Conservation (phyloP, 441 rosid genomes). For the California macrophylla region DNA sequence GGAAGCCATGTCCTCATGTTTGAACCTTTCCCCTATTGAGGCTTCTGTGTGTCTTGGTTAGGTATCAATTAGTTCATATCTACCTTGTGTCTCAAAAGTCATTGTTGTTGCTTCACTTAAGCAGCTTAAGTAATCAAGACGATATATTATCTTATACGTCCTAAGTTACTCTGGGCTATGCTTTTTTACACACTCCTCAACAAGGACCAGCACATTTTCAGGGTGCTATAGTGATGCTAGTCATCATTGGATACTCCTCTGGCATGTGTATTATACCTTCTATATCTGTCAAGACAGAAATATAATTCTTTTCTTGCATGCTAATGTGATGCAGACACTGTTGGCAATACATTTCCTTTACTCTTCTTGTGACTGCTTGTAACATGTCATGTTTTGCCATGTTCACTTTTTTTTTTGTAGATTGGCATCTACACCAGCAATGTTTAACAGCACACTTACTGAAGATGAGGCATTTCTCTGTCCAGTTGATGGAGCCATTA, state of each 20-base stretch:
- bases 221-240: not conserved
- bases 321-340: not conserved
- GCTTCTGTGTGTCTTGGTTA: not conserved
- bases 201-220: not conserved
- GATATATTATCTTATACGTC: not conserved
- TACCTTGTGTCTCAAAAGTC: not conserved
- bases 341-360: not conserved
- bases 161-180: not conserved
- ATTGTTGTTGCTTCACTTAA: not conserved
- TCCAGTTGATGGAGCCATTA: slow-evolving; percentile 94
- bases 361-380: not conserved
- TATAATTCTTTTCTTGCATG: not conserved
- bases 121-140: not conserved
- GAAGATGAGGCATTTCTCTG: slow-evolving; percentile 57
- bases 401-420: slow-evolving; percentile 26
- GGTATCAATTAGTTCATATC: too few relatives aligned
- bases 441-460: slow-evolving; percentile 88
- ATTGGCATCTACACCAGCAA: slow-evolving; percentile 96
- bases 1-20: not conserved
- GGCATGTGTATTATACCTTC: not conserved
- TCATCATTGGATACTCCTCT: not conserved
- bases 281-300: not conserved
- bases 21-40: not conserved
- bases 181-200: not conserved
- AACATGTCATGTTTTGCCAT: not conserved